Base-by-base conservation (phyloP, 2,329 filamentous ascomycete genomes). In the Trichoderma citrinoviride region DNA sequence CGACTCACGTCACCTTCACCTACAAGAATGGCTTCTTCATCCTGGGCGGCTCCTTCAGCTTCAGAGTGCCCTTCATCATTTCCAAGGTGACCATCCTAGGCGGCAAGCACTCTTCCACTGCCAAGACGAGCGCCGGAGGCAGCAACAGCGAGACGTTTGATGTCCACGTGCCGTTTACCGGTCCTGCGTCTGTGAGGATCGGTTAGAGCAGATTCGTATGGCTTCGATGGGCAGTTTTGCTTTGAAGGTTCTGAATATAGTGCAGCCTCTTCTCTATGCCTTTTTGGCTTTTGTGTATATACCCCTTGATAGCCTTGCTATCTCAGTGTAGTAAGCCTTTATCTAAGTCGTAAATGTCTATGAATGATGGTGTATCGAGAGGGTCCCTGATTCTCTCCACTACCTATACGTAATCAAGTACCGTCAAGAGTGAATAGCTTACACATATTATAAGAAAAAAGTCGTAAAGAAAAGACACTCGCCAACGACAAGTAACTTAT, bases 1-100 rank as follows among this genome's bases (percentile, higher is more conserved):
- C 80, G n/a, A 85, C 82, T 7, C 78, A 70, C 63, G 80, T 93
- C 60, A 75, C 78, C 15, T 90, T 93, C 69, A 70, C 73, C 8
- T 93, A 86, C 72, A 77, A 81, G 52, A 73, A 81, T 3, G 83
- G 84, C 40, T 76, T 77, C 64, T 80, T 90, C 25, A 76, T 69
- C 0, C 76, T 82, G 41, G 77, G 75, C 2, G 88, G 87, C 0
- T 74, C 71, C 2, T 90, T 88, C 71, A 83, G 76, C 1, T 88
- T 85, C 71, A 70, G 72, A 65, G 79, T 76, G 1, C 76, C 73
- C 5, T 74, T 81, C 33, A 75, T 72, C 53, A 77, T 87, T 53
- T 71, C 76, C 50, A 83, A 79, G 68, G 74, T 87, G 43, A 85
- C 81, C 2, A 74, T 87, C 55, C 71, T 87, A 17, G 82, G 82